phyloP scores from a whole-genome alignment of 768 basidiomycete species.

The Lactarius akahatsu region DNA sequence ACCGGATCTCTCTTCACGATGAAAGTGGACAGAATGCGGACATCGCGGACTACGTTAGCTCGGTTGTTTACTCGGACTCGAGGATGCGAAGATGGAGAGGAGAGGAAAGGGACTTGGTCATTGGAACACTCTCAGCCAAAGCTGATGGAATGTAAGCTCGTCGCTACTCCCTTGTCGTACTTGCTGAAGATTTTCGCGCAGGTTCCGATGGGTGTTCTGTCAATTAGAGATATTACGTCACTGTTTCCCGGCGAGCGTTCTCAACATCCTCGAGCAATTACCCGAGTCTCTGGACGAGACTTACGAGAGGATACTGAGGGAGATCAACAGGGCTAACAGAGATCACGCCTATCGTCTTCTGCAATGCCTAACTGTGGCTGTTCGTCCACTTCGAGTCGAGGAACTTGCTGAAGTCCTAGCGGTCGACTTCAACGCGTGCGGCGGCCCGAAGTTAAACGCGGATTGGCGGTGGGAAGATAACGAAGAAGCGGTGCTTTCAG shows the following conservation, averaged over 20 bases:
- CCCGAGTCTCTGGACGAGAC: constrained; percentile 3
- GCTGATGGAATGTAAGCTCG: constrained; percentile 1
- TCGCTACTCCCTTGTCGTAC: neutral
- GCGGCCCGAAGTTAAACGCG: neutral
- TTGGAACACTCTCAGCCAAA: neutral
- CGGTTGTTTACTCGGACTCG: neutral
- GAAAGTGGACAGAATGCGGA: neutral
- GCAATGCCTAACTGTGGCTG: neutral
- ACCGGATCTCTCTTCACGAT: neutral
- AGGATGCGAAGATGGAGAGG: neutral
- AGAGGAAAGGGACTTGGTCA: too few relatives aligned
- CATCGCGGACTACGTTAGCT: neutral
- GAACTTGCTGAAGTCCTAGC: constrained; percentile 1
- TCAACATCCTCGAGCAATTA: neutral
- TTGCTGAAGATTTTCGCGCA: neutral
- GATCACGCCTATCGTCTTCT: neutral
- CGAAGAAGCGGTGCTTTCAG: neutral
- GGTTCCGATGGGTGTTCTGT: constrained; percentile 10
- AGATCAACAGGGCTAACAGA: neutral
- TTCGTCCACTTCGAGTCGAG: neutral
- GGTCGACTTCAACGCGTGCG: neutral
- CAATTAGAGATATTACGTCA: neutral
- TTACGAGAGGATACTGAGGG: neutral
- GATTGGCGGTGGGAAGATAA: neutral
- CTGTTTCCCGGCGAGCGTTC: neutral